Evolutionary conservation across 495 filamentous ascomycete species (phyloP).

Genomic region (Corynascus novoguineensis): DNA sequence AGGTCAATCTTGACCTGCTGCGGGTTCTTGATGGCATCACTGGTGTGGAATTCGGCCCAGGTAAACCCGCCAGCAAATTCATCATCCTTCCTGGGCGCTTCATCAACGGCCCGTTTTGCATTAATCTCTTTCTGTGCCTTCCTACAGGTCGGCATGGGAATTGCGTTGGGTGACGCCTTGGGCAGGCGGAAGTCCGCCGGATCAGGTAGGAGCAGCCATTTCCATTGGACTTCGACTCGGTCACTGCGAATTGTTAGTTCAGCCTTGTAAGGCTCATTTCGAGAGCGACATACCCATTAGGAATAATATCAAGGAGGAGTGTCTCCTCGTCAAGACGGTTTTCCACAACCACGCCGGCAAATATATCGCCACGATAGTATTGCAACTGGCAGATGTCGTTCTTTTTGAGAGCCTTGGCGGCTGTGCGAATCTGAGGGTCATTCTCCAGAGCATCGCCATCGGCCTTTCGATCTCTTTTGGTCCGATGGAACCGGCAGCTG

Average conservation of each 20-base stretch:
- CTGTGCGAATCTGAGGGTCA: constrained; percentile 62
- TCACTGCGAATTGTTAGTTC: constrained; percentile 46
- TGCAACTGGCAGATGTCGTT: constrained; percentile 86
- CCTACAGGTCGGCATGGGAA: constrained; percentile 50
- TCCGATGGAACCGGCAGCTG: constrained; percentile 86
- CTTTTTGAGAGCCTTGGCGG: constrained; percentile 60
- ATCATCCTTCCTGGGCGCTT: constrained; percentile 61
- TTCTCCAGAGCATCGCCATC: constrained; percentile 63
- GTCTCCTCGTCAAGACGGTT: constrained; percentile 72
- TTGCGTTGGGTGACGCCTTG: constrained; percentile 55
- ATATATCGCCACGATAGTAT: constrained; percentile 76
- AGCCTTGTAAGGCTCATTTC: constrained; percentile 10
- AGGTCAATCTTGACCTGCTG: constrained; percentile 58
- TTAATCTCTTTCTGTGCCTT: constrained; percentile 54
- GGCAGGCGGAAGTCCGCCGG: constrained; percentile 58
- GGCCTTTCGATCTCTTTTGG: constrained; percentile 69
- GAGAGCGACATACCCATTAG: constrained; percentile 69
- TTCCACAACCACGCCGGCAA: constrained; percentile 82
- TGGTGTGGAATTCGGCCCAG: constrained; percentile 78
- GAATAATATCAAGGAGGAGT: constrained; percentile 76
- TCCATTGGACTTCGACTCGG: constrained; percentile 68
- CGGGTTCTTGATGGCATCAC: constrained; percentile 40
- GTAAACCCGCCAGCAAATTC: constrained; percentile 60
- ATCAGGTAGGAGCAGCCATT: constrained; percentile 65
- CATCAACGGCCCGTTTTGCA: constrained; percentile 53